These are phyloP conservation scores for Croton laevigatus DNA, from an alignment of 441 rosid species.

Conservation along the genomic window DNA sequence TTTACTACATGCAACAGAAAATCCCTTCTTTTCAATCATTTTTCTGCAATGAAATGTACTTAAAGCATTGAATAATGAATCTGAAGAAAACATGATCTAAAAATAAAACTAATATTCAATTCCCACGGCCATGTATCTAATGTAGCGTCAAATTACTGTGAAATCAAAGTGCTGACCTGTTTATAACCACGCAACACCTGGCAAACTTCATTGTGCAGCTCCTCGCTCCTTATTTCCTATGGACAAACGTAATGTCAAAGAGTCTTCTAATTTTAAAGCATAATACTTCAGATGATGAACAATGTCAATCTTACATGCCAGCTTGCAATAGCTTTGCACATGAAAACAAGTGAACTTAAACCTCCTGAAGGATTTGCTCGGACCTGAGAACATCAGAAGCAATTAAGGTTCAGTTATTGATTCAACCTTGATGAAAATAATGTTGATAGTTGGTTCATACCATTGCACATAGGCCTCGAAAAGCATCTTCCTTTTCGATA, in stretches of 20 bases:
- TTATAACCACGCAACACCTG: slow-evolving; percentile 89
- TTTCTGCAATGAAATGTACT: background rate
- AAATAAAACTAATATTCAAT: background rate
- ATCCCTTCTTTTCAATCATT: background rate
- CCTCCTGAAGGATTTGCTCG: slow-evolving; percentile 92
- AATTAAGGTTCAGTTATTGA: background rate
- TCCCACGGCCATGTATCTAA: too few relatives aligned
- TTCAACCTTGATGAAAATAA: slow-evolving; percentile 3
- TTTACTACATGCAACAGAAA: background rate
- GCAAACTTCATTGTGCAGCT: slow-evolving; percentile 81
- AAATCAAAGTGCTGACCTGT: slow-evolving; percentile 47
- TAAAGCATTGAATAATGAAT: background rate
- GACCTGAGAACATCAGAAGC: slow-evolving; percentile 48
- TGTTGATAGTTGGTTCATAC: slow-evolving; percentile 38
- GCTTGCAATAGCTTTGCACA: slow-evolving; percentile 95
- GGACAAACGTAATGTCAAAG: background rate
- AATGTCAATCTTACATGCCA: slow-evolving; percentile 74
- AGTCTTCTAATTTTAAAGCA: background rate
- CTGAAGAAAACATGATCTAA: background rate
- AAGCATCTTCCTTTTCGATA: slow-evolving; percentile 96
- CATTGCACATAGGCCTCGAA: slow-evolving; percentile 96
- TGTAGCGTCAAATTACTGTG: background rate
- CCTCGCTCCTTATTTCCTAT: slow-evolving; percentile 89
- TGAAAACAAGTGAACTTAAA: slow-evolving; percentile 74
- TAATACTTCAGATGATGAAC: background rate